These are phyloP conservation scores for Thermothelomyces thermophilus DNA, from an alignment of 2,329 filamentous ascomycete species.

Conservation along the genomic window DNA sequence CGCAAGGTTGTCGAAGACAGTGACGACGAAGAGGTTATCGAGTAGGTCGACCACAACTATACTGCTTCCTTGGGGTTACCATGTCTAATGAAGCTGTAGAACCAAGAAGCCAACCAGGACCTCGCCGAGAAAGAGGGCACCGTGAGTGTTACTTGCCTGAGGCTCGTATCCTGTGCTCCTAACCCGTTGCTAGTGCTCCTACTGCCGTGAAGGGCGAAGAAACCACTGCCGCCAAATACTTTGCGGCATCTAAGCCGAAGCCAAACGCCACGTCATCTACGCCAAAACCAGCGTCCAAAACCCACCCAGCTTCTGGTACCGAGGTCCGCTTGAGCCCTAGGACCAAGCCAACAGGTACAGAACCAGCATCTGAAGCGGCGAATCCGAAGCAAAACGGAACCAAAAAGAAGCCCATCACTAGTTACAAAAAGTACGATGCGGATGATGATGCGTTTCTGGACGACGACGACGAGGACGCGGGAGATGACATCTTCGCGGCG, in stretches of 20 bases:
- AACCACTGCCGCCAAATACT: conserved; percentile 53
- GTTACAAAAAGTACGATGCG: conserved; percentile 37
- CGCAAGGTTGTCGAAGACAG: conserved; percentile 76
- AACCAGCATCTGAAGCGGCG: conserved; percentile 23
- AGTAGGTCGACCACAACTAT: conserved; percentile 35
- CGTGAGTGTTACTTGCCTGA: conserved; percentile 32
- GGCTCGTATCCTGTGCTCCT: background rate
- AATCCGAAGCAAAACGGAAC: conserved; percentile 30
- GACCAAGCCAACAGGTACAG: conserved; percentile 35
- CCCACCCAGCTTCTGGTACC: conserved; percentile 34
- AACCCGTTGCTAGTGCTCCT: conserved; percentile 28
- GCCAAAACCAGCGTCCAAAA: conserved; percentile 36
- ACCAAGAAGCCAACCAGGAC: conserved; percentile 51
- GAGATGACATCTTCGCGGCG: conserved; percentile 79
- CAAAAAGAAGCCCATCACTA: conserved; percentile 38
- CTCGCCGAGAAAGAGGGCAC: conserved; percentile 48
- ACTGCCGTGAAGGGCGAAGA: conserved; percentile 42
- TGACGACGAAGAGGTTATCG: conserved; percentile 60
- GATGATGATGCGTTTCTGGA: conserved; percentile 56
- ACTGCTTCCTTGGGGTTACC: too few relatives aligned
- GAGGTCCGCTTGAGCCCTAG: conserved; percentile 50
- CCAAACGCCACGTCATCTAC: conserved; percentile 33
- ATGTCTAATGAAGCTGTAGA: conserved; percentile 28
- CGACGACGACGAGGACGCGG: conserved; percentile 63
- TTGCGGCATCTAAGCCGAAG: conserved; percentile 43